Evolutionary conservation across 2,329 filamentous ascomycete species (phyloP).

Genomic region (Epichloe sibirici): DNA sequence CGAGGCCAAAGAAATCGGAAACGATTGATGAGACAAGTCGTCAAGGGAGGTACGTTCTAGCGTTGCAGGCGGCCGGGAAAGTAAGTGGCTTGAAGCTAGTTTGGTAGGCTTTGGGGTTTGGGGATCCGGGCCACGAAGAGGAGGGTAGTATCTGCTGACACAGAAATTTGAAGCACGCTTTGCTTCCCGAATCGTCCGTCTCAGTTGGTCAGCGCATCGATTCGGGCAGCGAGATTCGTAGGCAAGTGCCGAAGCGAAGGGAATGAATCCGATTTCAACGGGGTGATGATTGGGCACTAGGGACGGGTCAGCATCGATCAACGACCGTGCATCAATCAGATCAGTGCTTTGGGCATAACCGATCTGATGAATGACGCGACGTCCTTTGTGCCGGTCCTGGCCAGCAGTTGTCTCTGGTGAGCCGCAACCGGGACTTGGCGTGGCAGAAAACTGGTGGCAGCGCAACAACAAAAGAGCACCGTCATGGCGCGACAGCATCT

Average conservation of each 20-base stretch:
- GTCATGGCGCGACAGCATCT: too few relatives aligned
- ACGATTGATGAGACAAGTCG: not conserved
- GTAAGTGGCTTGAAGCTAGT: not conserved
- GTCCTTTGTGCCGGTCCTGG: not conserved
- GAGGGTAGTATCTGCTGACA: not conserved
- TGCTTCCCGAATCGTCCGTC: too few relatives aligned
- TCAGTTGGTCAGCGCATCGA: too few relatives aligned
- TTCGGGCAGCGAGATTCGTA: too few relatives aligned
- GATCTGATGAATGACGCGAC: not conserved
- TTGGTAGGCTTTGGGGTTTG: not conserved
- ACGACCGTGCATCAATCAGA: not conserved
- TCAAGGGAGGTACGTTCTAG: not conserved
- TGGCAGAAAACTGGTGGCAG: not conserved
- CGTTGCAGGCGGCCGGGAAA: not conserved
- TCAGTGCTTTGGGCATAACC: not conserved
- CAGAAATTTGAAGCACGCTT: not conserved
- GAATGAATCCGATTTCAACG: not conserved
- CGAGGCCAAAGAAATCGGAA: not conserved
- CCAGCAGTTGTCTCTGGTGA: not conserved
- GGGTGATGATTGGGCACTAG: not conserved
- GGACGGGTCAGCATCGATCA: not conserved
- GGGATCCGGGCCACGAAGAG: not conserved
- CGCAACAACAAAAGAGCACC: too few relatives aligned
- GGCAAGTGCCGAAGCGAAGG: too few relatives aligned
- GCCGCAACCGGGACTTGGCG: not conserved